phyloP scores from a whole-genome alignment of 306 rosid genomes.

The Myrica gale region DNA sequence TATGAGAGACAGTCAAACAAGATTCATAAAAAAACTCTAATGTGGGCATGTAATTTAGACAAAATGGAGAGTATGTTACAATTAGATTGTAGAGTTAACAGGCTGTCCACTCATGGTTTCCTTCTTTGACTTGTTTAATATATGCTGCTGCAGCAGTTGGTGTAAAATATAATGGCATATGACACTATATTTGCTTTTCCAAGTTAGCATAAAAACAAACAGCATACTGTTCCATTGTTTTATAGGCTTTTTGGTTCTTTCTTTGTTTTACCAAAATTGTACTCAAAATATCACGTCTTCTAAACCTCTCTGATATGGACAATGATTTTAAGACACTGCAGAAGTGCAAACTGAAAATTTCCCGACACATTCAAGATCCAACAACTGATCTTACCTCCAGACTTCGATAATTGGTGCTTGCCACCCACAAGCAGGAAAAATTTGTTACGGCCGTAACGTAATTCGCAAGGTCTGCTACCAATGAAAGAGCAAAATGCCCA shows the following conservation, averaged over 20 bases:
- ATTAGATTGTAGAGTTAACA: too few species aligned
- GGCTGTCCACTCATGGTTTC: neutral
- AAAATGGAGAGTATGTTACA: neutral
- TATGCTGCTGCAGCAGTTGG: neutral
- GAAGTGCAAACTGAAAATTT: neutral
- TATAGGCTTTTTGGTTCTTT: neutral
- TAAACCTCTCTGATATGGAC: neutral
- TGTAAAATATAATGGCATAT: too few species aligned
- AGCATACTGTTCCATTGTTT: neutral
- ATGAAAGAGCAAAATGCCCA: slow-evolving; percentile 22
- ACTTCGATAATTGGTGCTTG: slow-evolving; percentile 34
- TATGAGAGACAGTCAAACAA: neutral
- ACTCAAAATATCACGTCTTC: neutral
- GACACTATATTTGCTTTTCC: too few species aligned
- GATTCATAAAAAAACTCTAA: neutral
- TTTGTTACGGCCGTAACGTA: slow-evolving; percentile 45
- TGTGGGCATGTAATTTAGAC: neutral
- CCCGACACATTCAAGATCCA: neutral
- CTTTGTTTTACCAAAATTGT: neutral
- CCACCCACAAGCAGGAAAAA: slow-evolving; percentile 36
- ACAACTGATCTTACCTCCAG: slow-evolving; percentile 29
- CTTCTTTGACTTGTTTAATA: neutral
- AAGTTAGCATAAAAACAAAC: neutral
- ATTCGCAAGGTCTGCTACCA: slow-evolving; percentile 39
- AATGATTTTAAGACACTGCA: neutral